Percentiles rank a stretch among this genome's conserved stretches.
phyloP scores from a whole-genome alignment of 169 alveolate species.

The Fabrea salina region DNA sequence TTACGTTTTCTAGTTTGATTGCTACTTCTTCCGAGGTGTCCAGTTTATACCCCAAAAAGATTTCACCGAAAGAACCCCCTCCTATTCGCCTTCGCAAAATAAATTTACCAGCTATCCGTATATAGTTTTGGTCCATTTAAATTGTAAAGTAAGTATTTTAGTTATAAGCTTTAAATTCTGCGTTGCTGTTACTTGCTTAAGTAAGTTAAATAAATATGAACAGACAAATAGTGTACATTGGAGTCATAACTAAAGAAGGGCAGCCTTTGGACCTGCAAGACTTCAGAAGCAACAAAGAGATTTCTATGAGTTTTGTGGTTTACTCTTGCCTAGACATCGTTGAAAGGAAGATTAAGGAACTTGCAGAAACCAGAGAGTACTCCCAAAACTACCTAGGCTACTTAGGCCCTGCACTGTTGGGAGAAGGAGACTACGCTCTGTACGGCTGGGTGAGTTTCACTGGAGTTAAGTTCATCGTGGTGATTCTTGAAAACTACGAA shows the following conservation, averaged over 20 bases:
- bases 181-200: no score
- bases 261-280: constrained; percentile 10
- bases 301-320: constrained; percentile 22
- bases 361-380: not conserved
- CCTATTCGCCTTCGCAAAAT: not conserved
- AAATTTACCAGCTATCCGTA: constrained; percentile 17
- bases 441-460: constrained; percentile 29
- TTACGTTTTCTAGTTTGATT: constrained; percentile 48
- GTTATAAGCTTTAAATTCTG: no score
- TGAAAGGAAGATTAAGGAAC: constrained; percentile 4
- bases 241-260: constrained; percentile 1
- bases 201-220: constrained; percentile 22
- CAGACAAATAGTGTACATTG: not conserved
- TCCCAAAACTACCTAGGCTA: constrained; percentile 7
- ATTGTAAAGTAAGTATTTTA: no score
- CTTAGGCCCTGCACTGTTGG: constrained; percentile 24
- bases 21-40: constrained; percentile 44
- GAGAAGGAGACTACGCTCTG: constrained; percentile 27
- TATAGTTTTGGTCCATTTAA: no score
- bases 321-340: constrained; percentile 15
- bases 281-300: constrained; percentile 8
- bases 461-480: constrained; percentile 18
- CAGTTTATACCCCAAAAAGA: not conserved
- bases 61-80: constrained; percentile 25
- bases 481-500: not conserved